Percentiles rank a stretch among this genome's conserved stretches.
phyloP scores from a whole-genome alignment of 345 rosid species.

The Lepidium sativum region DNA sequence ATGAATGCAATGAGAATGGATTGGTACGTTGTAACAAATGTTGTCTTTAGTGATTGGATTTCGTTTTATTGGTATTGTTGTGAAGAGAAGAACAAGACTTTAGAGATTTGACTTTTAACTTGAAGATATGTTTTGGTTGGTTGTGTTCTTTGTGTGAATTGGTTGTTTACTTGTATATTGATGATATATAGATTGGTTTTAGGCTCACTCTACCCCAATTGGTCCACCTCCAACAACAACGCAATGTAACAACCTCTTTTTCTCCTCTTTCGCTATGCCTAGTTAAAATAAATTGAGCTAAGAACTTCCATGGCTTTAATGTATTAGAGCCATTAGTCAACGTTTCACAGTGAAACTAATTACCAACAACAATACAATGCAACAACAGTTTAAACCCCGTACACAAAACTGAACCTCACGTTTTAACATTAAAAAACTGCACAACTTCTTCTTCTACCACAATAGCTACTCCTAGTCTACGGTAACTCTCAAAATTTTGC shows the following conservation, averaged over 20 bases:
- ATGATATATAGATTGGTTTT: not conserved
- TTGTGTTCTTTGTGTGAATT: not conserved
- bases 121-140: not conserved
- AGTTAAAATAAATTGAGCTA: too few relatives aligned
- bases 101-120: conserved; percentile 5
- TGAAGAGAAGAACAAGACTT: conserved; percentile 1
- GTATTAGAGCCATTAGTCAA: conserved; percentile 42
- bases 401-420: not conserved
- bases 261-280: too few relatives aligned
- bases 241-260: too few relatives aligned
- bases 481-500: not conserved
- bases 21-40: conserved; percentile 66
- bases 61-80: conserved; percentile 1
- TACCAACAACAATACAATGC: not conserved
- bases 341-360: conserved; percentile 78
- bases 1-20: conserved; percentile 81
- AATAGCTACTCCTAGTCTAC: not conserved
- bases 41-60: conserved; percentile 24
- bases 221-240: too few relatives aligned
- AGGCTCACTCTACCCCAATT: too few relatives aligned
- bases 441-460: not conserved
- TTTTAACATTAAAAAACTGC: not conserved
- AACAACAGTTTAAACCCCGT: not conserved
- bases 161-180: conserved; percentile 9
- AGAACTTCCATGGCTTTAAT: conserved; percentile 67